A percentile compares a stretch with the other conserved stretches of the same genome.
These are phyloP conservation scores for Phytophthora cajani DNA, from an alignment of 352 stramenopile species.

Conservation along the genomic window DNA sequence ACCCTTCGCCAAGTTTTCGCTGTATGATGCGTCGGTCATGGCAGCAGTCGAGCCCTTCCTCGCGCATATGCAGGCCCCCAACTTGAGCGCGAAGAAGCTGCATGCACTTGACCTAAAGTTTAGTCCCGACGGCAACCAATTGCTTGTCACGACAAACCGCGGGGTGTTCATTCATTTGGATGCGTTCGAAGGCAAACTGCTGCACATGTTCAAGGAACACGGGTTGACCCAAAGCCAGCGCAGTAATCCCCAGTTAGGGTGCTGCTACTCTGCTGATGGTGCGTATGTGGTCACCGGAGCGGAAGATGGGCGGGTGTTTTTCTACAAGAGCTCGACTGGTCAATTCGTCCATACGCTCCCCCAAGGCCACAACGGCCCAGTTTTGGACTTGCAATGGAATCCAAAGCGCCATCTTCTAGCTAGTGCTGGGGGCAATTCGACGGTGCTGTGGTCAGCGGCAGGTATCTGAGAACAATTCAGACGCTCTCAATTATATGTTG, in stretches of 20 bases:
- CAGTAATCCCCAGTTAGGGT: slow-evolving; percentile 58
- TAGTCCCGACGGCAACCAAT: slow-evolving; percentile 84
- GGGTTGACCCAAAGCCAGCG: slow-evolving; percentile 37
- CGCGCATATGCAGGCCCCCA: slow-evolving; percentile 54
- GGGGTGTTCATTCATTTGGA: slow-evolving; percentile 85
- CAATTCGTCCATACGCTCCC: slow-evolving; percentile 65
- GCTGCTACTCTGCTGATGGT: slow-evolving; percentile 78
- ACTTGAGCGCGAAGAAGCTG: slow-evolving; percentile 63
- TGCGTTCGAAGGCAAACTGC: slow-evolving; percentile 82
- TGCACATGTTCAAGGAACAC: slow-evolving; percentile 78
- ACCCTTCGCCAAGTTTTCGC: slow-evolving; percentile 88
- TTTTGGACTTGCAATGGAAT: slow-evolving; percentile 83
- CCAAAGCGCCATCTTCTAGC: slow-evolving; percentile 83
- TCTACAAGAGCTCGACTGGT: slow-evolving; percentile 70
- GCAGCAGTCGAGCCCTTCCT: slow-evolving; percentile 69
- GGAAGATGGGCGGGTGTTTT: slow-evolving; percentile 75
- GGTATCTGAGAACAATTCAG: slow-evolving; percentile 24
- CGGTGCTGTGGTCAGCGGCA: slow-evolving; percentile 72
- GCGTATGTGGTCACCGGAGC: slow-evolving; percentile 74
- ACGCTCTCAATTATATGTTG: neutral
- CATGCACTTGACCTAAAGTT: slow-evolving; percentile 86
- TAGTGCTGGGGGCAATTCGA: slow-evolving; percentile 76
- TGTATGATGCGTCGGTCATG: slow-evolving; percentile 80
- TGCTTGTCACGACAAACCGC: slow-evolving; percentile 85
- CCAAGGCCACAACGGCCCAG: slow-evolving; percentile 65